phyloP scores from a whole-genome alignment of 2,329 filamentous ascomycete species.

The Diaporthe australafricana region DNA sequence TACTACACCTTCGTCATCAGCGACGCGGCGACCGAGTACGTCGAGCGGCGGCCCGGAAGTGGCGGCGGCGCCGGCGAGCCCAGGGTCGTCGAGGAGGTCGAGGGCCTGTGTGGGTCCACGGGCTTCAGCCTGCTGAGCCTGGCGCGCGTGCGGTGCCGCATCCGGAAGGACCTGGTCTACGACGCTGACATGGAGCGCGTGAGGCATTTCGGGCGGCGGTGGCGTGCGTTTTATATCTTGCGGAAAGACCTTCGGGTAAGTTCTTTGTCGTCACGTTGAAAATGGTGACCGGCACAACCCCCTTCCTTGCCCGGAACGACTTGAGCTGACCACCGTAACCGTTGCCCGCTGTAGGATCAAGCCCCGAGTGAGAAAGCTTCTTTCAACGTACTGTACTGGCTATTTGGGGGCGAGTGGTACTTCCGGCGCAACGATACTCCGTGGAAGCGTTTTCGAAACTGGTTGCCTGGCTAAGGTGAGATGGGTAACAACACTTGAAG shows the following conservation, averaged over 20 bases:
- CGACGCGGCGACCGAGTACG: neutral
- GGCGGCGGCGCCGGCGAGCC: no score
- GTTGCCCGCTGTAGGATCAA: neutral
- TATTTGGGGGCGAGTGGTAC: neutral
- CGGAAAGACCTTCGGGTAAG: neutral
- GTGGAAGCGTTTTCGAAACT: neutral
- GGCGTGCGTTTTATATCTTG: neutral
- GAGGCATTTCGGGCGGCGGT: neutral
- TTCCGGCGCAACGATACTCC: neutral
- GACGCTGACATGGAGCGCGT: neutral
- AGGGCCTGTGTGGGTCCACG: neutral
- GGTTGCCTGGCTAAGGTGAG: neutral
- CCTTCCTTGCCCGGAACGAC: neutral
- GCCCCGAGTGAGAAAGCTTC: neutral
- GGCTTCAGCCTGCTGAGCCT: conserved; percentile 2
- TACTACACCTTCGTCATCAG: neutral
- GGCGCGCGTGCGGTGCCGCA: neutral
- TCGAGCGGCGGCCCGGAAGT: neutral
- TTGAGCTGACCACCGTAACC: neutral
- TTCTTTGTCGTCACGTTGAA: neutral
- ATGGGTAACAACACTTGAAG: neutral
- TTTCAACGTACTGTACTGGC: neutral
- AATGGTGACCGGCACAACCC: neutral
- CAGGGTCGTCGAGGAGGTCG: neutral
- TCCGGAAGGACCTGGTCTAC: neutral